A percentile compares a stretch with the other conserved stretches of the same genome.
These are phyloP conservation scores for Russula foetens DNA, from an alignment of 768 basidiomycete species.

Conservation along the genomic window DNA sequence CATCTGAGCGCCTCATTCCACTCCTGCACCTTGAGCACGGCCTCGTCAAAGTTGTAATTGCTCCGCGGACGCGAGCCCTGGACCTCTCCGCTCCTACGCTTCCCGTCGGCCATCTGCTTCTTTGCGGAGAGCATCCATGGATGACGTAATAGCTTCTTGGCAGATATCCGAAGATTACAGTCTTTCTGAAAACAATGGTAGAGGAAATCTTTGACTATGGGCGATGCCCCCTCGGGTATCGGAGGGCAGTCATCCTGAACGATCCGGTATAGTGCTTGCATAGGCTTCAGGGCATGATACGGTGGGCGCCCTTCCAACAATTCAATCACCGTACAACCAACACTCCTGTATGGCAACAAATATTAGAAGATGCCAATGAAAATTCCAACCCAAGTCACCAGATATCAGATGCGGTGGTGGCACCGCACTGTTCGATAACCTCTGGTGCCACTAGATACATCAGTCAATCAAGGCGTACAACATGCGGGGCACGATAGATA, in stretches of 20 bases:
- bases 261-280: conserved; percentile 97
- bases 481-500: neutral
- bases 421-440: conserved; percentile 96
- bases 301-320: conserved; percentile 88
- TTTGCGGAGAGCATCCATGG: conserved; percentile 92
- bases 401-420: conserved; percentile 94
- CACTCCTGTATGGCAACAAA: conserved; percentile 42
- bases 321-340: conserved; percentile 97
- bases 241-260: conserved; percentile 98
- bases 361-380: neutral
- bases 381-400: conserved; percentile 46
- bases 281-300: conserved; percentile 91
- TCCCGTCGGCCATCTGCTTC: conserved; percentile 51
- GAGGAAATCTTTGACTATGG: conserved; percentile 93
- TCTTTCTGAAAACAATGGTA: conserved; percentile 99
- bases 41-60: conserved; percentile 90
- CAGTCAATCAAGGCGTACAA: neutral
- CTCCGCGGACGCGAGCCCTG: conserved; percentile 42
- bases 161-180: conserved; percentile 86
- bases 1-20: conserved; percentile 98
- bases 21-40: conserved; percentile 90
- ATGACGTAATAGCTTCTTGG: conserved; percentile 85
- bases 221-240: conserved; percentile 91
- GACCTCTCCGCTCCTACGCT: conserved; percentile 31
- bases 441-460: conserved; percentile 81